Evolutionary conservation across 768 basidiomycete genomes (phyloP), one percentile per base, ranked within the genome.

Genomic region (Suillus brevipes): DNA sequence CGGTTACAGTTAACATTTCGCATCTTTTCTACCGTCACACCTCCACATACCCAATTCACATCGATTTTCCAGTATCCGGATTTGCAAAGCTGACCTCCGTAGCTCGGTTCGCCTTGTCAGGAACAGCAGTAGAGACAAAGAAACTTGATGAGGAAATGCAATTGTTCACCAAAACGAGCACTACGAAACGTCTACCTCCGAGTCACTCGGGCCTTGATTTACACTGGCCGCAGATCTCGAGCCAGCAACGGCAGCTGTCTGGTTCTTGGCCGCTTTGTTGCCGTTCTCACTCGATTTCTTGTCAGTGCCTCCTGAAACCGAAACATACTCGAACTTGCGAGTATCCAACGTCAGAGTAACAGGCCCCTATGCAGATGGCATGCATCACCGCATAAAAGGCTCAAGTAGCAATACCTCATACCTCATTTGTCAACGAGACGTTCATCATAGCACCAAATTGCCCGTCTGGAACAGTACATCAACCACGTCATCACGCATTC

Each of bases 381-480:
- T 37, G 16, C 18, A 64, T 50, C 34, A 63, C 20, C n/a, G 40
- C 42, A 55, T 25, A 23, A 40, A 53, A 37, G 59, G 53, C 34
- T 62, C 42, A 40, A 62, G 37, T 58, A 64, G 57, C 28, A 49
- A 55, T 20, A 57, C 42, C 47, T 70, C 81, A 47, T 75, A 92
- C 94, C 80, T 98, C 95, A 74, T 98, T 98, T 25, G 85, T 89
- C 63, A 97, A 77, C 66, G 81, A 86, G 61, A 98, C 93, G 64
- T 88, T 85, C 95, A 98, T 98, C 95, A 97, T 97, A 6, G 95
- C 95, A 38, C 95, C 95, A 73, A 98, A 97, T 69, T 81, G 83
- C n/a, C 95, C 95, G 75, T 98, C 95, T 96, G 66, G 62, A 62
- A 43, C 31, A 36, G 13, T 31, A 14, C 12, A 7, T 53, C 3